Evolutionary conservation across 2,329 filamentous ascomycete species (phyloP), one percentile per base, ranked within the genome.

Genomic region (Thyridium curvatum): DNA sequence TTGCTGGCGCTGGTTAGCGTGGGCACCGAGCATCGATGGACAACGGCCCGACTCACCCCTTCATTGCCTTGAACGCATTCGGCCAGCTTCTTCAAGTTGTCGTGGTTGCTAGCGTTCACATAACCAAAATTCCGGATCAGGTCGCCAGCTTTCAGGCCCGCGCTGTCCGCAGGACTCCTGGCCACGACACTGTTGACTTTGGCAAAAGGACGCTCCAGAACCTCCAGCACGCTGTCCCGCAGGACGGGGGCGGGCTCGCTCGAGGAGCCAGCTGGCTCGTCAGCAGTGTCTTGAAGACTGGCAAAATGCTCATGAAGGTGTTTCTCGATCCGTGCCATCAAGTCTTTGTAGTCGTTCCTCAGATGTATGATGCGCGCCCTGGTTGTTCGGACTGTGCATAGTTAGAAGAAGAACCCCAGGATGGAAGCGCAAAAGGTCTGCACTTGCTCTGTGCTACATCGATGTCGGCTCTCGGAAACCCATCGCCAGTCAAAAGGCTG

Each of bases 261-360:
- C 35, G 10, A 57, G 41, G 28, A 45, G 45, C 47, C 32, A 50
- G 45, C 46, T n/a, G 53, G 38, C 36, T 52, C 56, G 35, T 66
- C 61, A 38, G 72, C 65, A 18, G 68, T 64, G 44, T 78, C 70
- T 46, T 75, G 72, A 32, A 86, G 59, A 44, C 66, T 79, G n/a
- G 88, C 89, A 59, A 97, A 95, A 56, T 93, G 85, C 48, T 85
- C 82, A 56, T 97, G 88, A n/a, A 98, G 74, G 34, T 82, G 81
- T 53, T 82, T 82, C 61, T 97, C 93, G 50, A 97, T 83, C 42
- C 74, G 70, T 41, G 66, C 65, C 89, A 97, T 96, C 32, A 96
- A 66, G 30, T 82, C 79, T 58, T 94, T 96, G 67, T 95, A 91
- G 62, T 98, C 93, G 56, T 96, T 97, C 47, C 86, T 82, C 30